These are phyloP conservation scores for Erysimum cheiranthoides DNA, from an alignment of 345 rosid genomes.

Conservation along the genomic window DNA sequence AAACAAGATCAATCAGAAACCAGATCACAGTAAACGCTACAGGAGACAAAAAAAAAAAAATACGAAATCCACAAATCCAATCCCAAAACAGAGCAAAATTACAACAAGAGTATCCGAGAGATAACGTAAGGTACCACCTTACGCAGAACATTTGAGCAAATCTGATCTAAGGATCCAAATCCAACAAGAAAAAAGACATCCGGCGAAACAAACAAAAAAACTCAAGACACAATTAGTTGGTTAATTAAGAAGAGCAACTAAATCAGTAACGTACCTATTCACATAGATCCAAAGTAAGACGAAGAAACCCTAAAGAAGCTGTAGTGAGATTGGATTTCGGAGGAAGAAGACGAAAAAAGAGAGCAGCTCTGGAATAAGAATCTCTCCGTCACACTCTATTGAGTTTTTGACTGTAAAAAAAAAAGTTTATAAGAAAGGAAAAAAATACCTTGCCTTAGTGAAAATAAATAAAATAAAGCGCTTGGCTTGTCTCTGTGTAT, in stretches of 20 bases:
- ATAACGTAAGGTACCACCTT: neutral
- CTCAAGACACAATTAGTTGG: neutral
- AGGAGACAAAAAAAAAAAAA: neutral
- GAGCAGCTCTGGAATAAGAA: conserved; percentile 34
- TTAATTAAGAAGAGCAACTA: neutral
- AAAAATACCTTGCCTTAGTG: neutral
- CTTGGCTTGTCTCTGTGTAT: conserved; percentile 28
- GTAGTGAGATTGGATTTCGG: conserved; percentile 31
- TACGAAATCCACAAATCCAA: conserved; percentile 12
- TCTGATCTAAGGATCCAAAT: conserved; percentile 28
- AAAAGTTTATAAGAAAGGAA: neutral
- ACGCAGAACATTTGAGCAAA: neutral
- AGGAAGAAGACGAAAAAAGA: conserved; percentile 34
- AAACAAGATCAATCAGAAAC: conserved; percentile 12
- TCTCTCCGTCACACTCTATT: conserved; percentile 47
- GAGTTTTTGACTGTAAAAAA: conserved; percentile 35
- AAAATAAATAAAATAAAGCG: neutral
- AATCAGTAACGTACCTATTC: conserved; percentile 36
- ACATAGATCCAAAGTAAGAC: conserved; percentile 37
- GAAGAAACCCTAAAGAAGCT: conserved; percentile 29
- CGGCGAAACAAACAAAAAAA: neutral
- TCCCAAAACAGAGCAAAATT: conserved; percentile 31
- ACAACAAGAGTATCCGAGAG: neutral
- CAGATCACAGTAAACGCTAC: conserved; percentile 28
- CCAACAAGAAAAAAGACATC: conserved; percentile 11